Base-by-base conservation (phyloP, 768 basidiomycete genomes). In the Gyrodon lividus region DNA sequence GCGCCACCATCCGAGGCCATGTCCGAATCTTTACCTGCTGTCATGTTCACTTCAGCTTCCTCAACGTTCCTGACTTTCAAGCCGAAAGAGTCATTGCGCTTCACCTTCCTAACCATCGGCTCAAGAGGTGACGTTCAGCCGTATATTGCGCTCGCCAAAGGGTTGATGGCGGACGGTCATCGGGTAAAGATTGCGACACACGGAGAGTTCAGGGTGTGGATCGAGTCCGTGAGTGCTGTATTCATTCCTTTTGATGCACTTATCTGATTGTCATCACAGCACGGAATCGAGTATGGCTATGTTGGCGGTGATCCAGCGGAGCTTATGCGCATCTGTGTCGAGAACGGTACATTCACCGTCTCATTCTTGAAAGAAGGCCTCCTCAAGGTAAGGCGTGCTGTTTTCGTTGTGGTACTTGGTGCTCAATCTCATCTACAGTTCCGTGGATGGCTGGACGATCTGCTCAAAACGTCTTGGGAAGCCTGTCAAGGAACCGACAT, bases 221-320 rank as follows among this genome's bases (percentile, higher is more conserved):
- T 97, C 51, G 92, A 94, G 77, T 84, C 91, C 48, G 93, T 96
- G 61, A 70, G 92, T 75, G 16, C 13, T 42, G 38, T 39, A 31
- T 33, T 28, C 5, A 6, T 37, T 8, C 41, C 35, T 54, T 2
- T 43, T 14, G 19, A 30, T 23, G 58, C 5, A 51, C 33, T 24
- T 16, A 17, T 54, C 46, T 60, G 50, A 53, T 13, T 28, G 9
- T 50, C 35, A 45, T 52, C 10, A 31, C 56, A 97, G 93, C 80
- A 98, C 65, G 93, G 92, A n/a, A 97, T 99, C 61, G 94, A 94
- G 63, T 98, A 89, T 67, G 88, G 88, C 10, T 87, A 81, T 57
- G 94, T 98, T 38, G 96, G 97, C 10, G 96, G 96, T 23, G 97
- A 98, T 69, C 96, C 96, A 9, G 95, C 97, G 1, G 96, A 98